Conservation (phyloP, 2,329 filamentous ascomycete genomes). For the Fusarium oligoseptatum region DNA sequence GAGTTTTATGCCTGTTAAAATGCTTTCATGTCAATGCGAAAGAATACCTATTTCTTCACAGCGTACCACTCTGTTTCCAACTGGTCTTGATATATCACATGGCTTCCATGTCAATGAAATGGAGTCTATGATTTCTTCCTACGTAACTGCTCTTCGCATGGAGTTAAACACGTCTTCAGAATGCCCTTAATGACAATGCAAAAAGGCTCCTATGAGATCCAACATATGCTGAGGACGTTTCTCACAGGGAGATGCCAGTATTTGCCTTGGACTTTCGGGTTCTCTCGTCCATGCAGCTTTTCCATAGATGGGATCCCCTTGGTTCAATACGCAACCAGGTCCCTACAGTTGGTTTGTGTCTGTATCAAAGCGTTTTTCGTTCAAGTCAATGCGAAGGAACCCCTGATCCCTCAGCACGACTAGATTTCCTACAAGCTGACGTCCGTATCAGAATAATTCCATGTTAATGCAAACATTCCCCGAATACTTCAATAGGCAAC, state of each 20-base stretch:
- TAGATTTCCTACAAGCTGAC: background rate
- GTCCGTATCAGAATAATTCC: background rate
- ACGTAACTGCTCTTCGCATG: background rate
- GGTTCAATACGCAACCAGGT: background rate
- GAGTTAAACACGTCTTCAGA: background rate
- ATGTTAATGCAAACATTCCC: background rate
- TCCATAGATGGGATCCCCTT: background rate
- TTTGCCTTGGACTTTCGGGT: background rate
- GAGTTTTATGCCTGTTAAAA: conserved; percentile 22
- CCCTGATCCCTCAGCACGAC: background rate
- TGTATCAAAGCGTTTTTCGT: background rate
- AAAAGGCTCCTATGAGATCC: background rate
- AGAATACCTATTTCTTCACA: background rate
- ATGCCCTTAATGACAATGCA: background rate
- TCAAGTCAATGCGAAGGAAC: background rate
- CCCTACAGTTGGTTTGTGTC: background rate
- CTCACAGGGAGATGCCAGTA: background rate
- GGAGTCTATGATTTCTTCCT: background rate
- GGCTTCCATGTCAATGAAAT: background rate
- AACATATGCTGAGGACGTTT: background rate
- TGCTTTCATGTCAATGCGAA: conserved; percentile 10
- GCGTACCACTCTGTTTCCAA: background rate
- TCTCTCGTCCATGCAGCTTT: background rate
- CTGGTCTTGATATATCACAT: background rate
- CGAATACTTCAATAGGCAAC: background rate